Percentiles rank a stretch among this genome's conserved stretches.
Conservation (phyloP, 257 asterid genomes). For the Solanum peruvianum region DNA sequence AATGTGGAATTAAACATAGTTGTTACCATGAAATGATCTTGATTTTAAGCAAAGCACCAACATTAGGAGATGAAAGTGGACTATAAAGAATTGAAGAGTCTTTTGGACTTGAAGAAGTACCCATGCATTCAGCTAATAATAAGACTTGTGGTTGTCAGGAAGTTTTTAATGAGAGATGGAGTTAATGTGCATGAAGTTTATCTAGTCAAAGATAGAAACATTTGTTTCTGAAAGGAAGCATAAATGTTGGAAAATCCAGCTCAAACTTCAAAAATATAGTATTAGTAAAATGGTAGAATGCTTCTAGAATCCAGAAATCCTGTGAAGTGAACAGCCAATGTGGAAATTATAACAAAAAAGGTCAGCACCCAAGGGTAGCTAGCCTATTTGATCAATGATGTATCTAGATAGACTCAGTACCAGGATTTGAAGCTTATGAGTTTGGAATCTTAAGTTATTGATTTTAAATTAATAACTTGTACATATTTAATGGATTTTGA, state of each 20-base stretch:
- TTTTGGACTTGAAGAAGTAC: slow-evolving; percentile 14
- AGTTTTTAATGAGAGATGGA: neutral
- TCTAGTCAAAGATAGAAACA: neutral
- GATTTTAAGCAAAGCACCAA: slow-evolving; percentile 57
- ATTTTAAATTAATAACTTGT: neutral
- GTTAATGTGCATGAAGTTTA: neutral
- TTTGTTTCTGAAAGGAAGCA: slow-evolving; percentile 11
- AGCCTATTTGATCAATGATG: neutral
- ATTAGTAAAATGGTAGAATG: neutral
- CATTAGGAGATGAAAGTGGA: slow-evolving; percentile 51
- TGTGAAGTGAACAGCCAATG: neutral
- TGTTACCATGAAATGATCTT: slow-evolving; percentile 58
- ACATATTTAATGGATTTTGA: neutral
- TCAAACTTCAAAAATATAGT: slow-evolving; percentile 8
- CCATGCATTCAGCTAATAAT: neutral
- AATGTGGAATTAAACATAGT: neutral
- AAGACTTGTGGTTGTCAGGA: neutral
- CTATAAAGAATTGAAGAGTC: slow-evolving; percentile 24
- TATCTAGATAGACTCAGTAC: neutral
- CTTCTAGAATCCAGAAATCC: slow-evolving; percentile 15
- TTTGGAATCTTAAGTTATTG: neutral
- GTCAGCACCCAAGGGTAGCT: neutral
- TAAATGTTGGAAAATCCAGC: slow-evolving; percentile 27
- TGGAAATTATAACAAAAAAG: neutral
- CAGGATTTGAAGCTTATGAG: neutral